Evolutionary conservation across 2,329 filamentous ascomycete genomes (phyloP).

Genomic region (Penicillium sp.): DNA sequence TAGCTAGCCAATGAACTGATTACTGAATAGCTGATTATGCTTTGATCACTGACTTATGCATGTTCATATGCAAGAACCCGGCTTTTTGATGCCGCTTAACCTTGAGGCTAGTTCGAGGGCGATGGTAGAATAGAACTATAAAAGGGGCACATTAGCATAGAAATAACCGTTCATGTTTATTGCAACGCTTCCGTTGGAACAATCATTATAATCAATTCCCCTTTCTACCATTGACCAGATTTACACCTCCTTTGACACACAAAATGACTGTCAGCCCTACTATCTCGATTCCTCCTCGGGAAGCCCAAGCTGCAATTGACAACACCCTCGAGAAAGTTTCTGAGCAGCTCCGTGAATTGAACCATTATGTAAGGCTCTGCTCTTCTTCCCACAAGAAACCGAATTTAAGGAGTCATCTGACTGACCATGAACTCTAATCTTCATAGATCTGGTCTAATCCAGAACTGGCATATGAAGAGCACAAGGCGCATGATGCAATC

Average conservation of each 20-base stretch:
- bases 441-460: conserved; percentile 18
- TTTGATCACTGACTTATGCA: background rate
- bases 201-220: background rate
- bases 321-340: background rate
- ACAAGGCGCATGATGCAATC: conserved; percentile 25
- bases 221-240: background rate
- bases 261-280: background rate
- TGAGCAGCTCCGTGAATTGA: conserved; percentile 9
- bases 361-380: background rate
- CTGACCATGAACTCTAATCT: background rate
- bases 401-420: background rate
- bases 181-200: background rate
- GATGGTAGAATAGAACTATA: background rate
- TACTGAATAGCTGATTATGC: background rate
- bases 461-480: conserved; percentile 30
- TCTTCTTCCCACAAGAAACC: background rate
- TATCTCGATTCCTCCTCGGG: background rate
- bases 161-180: background rate
- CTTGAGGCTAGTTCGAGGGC: background rate
- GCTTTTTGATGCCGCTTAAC: background rate
- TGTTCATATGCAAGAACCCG: background rate
- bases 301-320: background rate
- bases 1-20: background rate
- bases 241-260: too few species aligned
- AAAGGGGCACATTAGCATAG: background rate